Percentiles rank a stretch among this genome's conserved stretches.
Conservation (phyloP, 371 early-diverging fungal species). For the Batkoa obscura region DNA sequence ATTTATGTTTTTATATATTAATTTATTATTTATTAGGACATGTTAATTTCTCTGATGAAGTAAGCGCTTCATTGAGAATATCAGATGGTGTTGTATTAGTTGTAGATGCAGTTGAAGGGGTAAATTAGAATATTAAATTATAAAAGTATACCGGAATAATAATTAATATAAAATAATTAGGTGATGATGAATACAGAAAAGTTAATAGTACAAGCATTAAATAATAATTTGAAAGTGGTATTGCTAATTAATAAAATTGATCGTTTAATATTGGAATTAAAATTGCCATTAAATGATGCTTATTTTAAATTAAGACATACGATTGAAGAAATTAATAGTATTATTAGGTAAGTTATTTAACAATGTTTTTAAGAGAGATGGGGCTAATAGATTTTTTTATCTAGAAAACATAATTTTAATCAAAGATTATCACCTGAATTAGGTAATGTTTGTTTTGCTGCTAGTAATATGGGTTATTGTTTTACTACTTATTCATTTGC, state of each 20-base stretch:
- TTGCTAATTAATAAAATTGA: slow-evolving; percentile 95
- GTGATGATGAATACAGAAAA: slow-evolving; percentile 85
- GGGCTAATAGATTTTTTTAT: neutral
- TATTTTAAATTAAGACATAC: slow-evolving; percentile 89
- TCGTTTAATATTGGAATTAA: slow-evolving; percentile 85
- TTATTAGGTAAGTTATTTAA: slow-evolving; percentile 30
- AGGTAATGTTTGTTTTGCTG: slow-evolving; percentile 94
- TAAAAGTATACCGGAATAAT: neutral
- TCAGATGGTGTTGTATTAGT: slow-evolving; percentile 87
- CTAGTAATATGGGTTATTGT: slow-evolving; percentile 83
- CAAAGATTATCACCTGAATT: slow-evolving; percentile 77
- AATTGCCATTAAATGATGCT: slow-evolving; percentile 92
- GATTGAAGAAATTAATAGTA: slow-evolving; percentile 84
- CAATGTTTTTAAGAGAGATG: neutral
- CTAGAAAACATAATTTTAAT: slow-evolving; percentile 7
- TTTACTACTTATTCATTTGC: slow-evolving; percentile 90
- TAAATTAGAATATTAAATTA: slow-evolving; percentile 10
- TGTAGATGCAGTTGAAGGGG: slow-evolving; percentile 94
- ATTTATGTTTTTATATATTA: slow-evolving; percentile 1
- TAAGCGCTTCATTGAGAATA: slow-evolving; percentile 64
- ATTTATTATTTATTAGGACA: slow-evolving; percentile 35
- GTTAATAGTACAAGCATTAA: slow-evolving; percentile 62
- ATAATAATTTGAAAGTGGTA: slow-evolving; percentile 59
- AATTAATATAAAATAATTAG: slow-evolving; percentile 12
- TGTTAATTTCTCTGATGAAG: slow-evolving; percentile 86